phyloP scores from a whole-genome alignment of 176 grass and related monocot species.

The Poa annua region DNA sequence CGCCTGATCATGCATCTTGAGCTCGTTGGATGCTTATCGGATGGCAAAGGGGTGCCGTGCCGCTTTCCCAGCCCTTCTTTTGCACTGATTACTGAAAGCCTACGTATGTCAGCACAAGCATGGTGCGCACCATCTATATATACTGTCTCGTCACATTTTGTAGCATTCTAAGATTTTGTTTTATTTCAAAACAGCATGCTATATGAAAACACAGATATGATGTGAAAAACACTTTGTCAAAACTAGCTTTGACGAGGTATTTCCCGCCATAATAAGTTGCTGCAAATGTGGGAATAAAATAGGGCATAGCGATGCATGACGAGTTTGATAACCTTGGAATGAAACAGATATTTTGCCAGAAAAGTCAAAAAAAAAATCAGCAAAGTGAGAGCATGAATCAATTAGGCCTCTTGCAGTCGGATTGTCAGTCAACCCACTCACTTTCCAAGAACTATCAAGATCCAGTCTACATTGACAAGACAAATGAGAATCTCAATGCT shows the following conservation, averaged over 20 bases:
- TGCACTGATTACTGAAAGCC: not conserved
- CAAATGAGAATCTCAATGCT: not conserved
- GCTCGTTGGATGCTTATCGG: not conserved
- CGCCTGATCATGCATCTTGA: not conserved
- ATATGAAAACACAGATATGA: not conserved
- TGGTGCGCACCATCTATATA: not conserved
- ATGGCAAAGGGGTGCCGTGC: not conserved
- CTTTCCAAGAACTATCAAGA: too few relatives aligned
- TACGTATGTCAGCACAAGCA: not conserved
- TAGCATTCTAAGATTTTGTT: not conserved
- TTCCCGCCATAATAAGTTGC: not conserved
- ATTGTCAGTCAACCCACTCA: too few relatives aligned
- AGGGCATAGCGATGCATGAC: not conserved
- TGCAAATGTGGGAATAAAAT: not conserved
- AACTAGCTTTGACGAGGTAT: not conserved
- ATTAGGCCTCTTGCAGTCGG: too few relatives aligned
- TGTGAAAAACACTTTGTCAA: not conserved
- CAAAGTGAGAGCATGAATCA: not conserved
- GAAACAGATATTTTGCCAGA: not conserved
- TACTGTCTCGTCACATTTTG: not conserved
- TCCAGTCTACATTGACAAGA: not conserved
- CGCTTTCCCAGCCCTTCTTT: not conserved
- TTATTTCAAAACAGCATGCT: not conserved
- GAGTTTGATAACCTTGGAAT: not conserved
- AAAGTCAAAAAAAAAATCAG: not conserved